phyloP scores from a whole-genome alignment of 768 basidiomycete species.

The Collybia mongolica region DNA sequence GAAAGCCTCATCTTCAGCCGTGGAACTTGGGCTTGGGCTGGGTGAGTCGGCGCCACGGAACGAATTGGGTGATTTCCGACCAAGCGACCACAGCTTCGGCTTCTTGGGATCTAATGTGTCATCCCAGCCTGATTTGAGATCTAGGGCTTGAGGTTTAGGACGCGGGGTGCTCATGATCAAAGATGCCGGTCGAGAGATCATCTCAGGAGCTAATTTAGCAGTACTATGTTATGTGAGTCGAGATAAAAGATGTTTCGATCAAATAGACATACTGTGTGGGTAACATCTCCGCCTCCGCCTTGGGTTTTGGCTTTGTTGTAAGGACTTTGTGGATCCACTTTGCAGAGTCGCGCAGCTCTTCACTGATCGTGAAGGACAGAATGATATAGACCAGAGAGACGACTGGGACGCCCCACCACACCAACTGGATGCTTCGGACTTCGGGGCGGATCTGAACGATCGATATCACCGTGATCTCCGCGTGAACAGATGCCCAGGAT shows the following conservation, averaged over 20 bases:
- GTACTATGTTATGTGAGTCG: background rate
- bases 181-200: constrained; percentile 17
- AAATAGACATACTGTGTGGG: constrained; percentile 20
- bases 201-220: constrained; percentile 5
- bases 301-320: too few relatives aligned
- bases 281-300: constrained; percentile 8
- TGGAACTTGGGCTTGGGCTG: constrained; percentile 22
- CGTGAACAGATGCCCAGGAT: constrained; percentile 49
- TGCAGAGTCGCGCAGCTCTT: constrained; percentile 33
- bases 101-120: constrained; percentile 39
- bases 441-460: constrained; percentile 25
- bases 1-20: constrained; percentile 37
- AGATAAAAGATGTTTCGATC: background rate
- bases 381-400: constrained; percentile 38
- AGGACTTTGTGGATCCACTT: constrained; percentile 27
- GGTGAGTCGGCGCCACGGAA: constrained; percentile 17
- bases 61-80: constrained; percentile 18
- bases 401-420: constrained; percentile 40
- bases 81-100: constrained; percentile 17
- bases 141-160: constrained; percentile 25
- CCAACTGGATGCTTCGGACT: constrained; percentile 22
- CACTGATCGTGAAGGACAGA: constrained; percentile 33
- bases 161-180: constrained; percentile 14
- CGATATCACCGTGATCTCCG: constrained; percentile 33
- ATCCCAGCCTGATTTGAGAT: constrained; percentile 51